Evolutionary conservation across 2,329 filamentous ascomycete species (phyloP).

Genomic region (Cadophora luteo-olivacea): DNA sequence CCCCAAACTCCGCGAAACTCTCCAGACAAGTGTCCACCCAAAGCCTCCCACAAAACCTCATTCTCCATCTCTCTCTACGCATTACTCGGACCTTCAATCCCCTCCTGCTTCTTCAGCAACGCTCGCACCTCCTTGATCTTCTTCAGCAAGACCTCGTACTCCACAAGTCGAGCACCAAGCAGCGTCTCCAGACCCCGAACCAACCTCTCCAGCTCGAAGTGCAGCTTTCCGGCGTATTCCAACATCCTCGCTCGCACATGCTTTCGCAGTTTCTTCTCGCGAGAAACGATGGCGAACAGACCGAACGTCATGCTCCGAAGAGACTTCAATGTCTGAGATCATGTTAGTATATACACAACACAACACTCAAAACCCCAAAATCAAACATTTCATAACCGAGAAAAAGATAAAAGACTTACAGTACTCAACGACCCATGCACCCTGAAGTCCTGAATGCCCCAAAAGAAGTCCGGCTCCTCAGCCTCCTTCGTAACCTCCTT

Average conservation of each 20-base stretch:
- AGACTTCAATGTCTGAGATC: not conserved
- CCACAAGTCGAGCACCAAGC: not conserved
- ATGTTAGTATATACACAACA: not conserved
- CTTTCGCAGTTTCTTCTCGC: not conserved
- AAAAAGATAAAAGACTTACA: not conserved
- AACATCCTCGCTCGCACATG: slow-evolving; percentile 4
- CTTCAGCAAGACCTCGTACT: not conserved
- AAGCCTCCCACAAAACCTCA: not conserved
- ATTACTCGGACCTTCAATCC: not conserved
- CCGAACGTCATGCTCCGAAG: not conserved
- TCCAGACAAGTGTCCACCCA: not conserved
- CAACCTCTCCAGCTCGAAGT: slow-evolving; percentile 11
- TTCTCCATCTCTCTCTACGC: not conserved
- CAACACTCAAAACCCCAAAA: not conserved
- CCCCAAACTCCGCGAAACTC: not conserved
- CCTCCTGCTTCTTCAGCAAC: not conserved
- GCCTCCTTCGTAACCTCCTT: not conserved
- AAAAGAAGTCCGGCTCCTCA: not conserved
- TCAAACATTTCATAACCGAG: not conserved
- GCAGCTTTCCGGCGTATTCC: not conserved
- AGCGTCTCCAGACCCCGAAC: not conserved
- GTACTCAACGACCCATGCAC: not conserved
- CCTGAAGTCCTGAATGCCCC: not conserved
- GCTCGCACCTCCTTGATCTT: not conserved
- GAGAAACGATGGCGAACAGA: not conserved